phyloP scores from a whole-genome alignment of 2,329 filamentous ascomycete species.

The Colletotrichum karsti region DNA sequence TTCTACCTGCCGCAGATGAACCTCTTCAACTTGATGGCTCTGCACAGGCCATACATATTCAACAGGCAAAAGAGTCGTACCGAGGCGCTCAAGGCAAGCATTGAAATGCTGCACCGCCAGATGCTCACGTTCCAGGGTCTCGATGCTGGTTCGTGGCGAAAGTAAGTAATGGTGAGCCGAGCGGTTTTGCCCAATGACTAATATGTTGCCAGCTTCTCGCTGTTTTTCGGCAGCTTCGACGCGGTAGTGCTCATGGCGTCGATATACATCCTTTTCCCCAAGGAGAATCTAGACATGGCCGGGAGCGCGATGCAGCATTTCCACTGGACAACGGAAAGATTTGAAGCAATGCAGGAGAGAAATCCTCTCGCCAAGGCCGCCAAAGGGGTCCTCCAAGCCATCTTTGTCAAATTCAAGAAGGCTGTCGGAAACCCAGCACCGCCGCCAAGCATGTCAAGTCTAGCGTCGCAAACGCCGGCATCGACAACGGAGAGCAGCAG shows the following conservation, averaged over 20 bases:
- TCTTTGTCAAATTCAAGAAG: conserved; percentile 62
- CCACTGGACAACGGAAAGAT: conserved; percentile 66
- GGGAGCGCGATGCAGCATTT: conserved; percentile 62
- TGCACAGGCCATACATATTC: conserved; percentile 71
- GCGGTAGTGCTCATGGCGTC: conserved; percentile 68
- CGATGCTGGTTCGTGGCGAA: conserved; percentile 57
- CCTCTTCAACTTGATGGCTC: conserved; percentile 64
- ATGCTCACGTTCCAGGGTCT: conserved; percentile 57
- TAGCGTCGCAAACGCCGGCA: conserved; percentile 23
- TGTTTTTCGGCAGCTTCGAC: conserved; percentile 72
- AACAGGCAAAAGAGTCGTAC: conserved; percentile 61
- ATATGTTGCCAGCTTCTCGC: conserved; percentile 48
- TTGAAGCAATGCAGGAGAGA: conserved; percentile 61
- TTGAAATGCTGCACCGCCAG: conserved; percentile 65
- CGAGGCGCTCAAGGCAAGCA: conserved; percentile 63
- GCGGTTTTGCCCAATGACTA: not conserved
- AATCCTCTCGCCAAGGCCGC: conserved; percentile 64
- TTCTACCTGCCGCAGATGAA: conserved; percentile 54
- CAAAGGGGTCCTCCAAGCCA: conserved; percentile 62
- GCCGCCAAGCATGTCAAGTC: conserved; percentile 23
- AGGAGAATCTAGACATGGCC: conserved; percentile 59
- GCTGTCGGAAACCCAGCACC: conserved; percentile 47
- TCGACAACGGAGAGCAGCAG: conserved; percentile 29
- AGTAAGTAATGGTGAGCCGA: conserved; percentile 35
- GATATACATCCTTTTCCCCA: conserved; percentile 68